Conservation (phyloP, 2,329 filamentous ascomycete genomes). For the Diplodia sapinea region DNA sequence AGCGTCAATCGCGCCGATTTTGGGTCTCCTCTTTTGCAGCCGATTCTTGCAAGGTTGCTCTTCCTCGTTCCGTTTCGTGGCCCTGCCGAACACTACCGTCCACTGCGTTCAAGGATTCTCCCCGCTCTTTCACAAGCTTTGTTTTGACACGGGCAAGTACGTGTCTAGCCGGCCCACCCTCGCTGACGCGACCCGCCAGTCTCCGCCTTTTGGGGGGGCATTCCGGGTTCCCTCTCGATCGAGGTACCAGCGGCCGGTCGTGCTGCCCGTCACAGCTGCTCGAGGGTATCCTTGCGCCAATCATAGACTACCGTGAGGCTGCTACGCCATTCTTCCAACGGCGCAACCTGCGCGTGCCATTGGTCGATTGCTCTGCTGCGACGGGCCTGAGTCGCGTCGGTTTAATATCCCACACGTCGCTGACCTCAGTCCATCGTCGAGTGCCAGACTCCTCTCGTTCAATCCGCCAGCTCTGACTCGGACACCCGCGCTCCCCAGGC, state of each 20-base stretch:
- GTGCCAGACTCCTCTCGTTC: slow-evolving; percentile 33
- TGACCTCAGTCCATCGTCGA: slow-evolving; percentile 41
- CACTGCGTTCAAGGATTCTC: slow-evolving; percentile 40
- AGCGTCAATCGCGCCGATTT: slow-evolving; percentile 30
- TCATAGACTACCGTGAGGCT: slow-evolving; percentile 44
- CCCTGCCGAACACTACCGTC: slow-evolving; percentile 43
- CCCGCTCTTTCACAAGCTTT: slow-evolving; percentile 43
- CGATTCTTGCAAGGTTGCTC: slow-evolving; percentile 31
- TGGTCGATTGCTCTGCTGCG: slow-evolving; percentile 44
- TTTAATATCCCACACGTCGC: slow-evolving; percentile 46
- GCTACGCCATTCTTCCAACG: slow-evolving; percentile 44
- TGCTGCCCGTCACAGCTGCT: slow-evolving; percentile 43
- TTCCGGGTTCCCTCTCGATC: slow-evolving; percentile 41
- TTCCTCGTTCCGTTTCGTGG: slow-evolving; percentile 31
- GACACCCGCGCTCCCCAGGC: slow-evolving; percentile 22
- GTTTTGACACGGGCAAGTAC: slow-evolving; percentile 36
- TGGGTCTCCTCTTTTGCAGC: slow-evolving; percentile 27
- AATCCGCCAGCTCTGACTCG: slow-evolving; percentile 33
- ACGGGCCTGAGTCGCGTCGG: slow-evolving; percentile 38
- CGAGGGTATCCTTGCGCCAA: slow-evolving; percentile 47
- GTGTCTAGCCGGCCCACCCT: slow-evolving; percentile 40
- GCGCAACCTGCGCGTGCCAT: slow-evolving; percentile 37
- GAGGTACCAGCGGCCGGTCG: slow-evolving; percentile 33
- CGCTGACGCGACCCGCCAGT: slow-evolving; percentile 38
- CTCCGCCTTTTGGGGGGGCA: slow-evolving; percentile 45